These are phyloP conservation scores for Backusella australiensis DNA, from an alignment of 192 early-diverging fungal genomes.

Conservation along the genomic window DNA sequence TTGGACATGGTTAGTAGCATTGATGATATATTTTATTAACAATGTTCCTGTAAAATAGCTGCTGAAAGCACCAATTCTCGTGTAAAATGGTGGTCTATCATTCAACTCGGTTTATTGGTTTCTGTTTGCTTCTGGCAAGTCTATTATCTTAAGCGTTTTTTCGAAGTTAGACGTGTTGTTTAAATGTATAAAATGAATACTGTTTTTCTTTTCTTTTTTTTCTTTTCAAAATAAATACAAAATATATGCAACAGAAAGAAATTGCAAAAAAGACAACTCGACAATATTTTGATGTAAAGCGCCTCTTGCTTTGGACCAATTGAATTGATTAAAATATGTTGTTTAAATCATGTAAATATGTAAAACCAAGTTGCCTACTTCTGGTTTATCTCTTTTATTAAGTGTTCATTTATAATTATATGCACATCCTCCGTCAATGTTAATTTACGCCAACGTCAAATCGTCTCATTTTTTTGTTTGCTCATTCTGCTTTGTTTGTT, in stretches of 20 bases:
- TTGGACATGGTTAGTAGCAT: background rate
- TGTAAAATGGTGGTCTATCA: conserved; percentile 76
- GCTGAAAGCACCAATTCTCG: conserved; percentile 78
- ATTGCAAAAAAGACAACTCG: too few relatives aligned
- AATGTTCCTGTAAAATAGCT: conserved; percentile 44
- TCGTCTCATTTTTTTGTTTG: background rate
- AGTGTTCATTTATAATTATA: background rate
- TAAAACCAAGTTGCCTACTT: too few relatives aligned
- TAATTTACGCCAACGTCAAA: background rate
- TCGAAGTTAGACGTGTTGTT: conserved; percentile 68
- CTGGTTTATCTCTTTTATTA: too few relatives aligned
- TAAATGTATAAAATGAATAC: conserved; percentile 27
- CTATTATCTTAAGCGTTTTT: conserved; percentile 72
- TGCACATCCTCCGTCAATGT: background rate
- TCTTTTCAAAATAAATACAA: background rate
- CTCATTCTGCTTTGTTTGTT: background rate
- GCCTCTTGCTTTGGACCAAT: background rate
- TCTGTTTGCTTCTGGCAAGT: conserved; percentile 73
- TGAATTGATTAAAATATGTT: background rate
- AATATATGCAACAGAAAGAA: background rate
- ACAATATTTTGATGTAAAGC: too few relatives aligned
- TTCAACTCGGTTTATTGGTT: conserved; percentile 59
- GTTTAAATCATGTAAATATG: too few relatives aligned
- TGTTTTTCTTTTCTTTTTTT: background rate
- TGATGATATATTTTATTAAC: background rate